A percentile compares a stretch with the other conserved stretches of the same genome.
phyloP scores from a whole-genome alignment of 495 filamentous ascomycete genomes.

The Aspergillus heteromorphus region DNA sequence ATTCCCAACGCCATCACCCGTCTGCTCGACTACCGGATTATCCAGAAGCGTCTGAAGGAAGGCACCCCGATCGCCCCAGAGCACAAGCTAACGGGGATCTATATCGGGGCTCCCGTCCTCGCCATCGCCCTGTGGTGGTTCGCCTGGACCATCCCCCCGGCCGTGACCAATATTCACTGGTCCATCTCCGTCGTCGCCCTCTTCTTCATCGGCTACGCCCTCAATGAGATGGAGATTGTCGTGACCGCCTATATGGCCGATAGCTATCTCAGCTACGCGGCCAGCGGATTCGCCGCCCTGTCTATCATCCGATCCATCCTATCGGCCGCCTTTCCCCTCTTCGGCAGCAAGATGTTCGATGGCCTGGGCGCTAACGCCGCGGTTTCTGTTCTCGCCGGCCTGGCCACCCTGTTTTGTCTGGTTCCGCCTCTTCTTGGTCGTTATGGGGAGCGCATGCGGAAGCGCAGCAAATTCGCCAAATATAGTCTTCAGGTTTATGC shows the following conservation, averaged over 20 bases:
- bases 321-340: constrained; percentile 42
- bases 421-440: constrained; percentile 39
- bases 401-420: constrained; percentile 42
- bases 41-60: constrained; percentile 20
- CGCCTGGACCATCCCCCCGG: constrained; percentile 47
- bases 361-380: constrained; percentile 40
- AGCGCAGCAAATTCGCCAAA: constrained; percentile 42
- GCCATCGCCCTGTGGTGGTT: constrained; percentile 48
- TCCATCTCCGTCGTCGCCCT: constrained; percentile 37
- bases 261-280: constrained; percentile 46
- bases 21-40: constrained; percentile 34
- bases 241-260: constrained; percentile 50
- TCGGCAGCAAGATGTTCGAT: constrained; percentile 40
- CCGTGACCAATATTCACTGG: constrained; percentile 29
- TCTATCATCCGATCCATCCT: constrained; percentile 40
- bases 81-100: constrained; percentile 46
- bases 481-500: constrained; percentile 37
- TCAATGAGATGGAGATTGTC: constrained; percentile 45
- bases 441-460: constrained; percentile 38
- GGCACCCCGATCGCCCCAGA: constrained; percentile 34
- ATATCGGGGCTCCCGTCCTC: constrained; percentile 40
- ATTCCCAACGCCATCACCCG: constrained; percentile 37
- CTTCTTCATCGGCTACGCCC: constrained; percentile 43
- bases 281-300: constrained; percentile 46
- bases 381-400: constrained; percentile 36